phyloP scores from a whole-genome alignment of 2,329 filamentous ascomycete species.

The Plectosphaerella cucumerina region DNA sequence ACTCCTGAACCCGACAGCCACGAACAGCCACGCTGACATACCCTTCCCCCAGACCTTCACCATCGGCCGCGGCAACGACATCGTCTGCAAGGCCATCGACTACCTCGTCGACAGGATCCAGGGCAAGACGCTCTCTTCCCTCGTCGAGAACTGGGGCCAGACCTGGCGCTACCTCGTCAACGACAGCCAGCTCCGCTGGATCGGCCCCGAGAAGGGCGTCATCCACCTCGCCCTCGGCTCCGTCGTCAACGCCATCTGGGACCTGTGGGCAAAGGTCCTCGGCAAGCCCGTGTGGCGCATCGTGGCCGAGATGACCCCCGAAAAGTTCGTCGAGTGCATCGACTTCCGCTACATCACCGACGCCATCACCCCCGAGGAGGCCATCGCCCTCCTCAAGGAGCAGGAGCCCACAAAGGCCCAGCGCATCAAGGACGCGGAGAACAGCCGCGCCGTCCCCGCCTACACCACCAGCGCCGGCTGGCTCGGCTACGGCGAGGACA shows the following conservation, averaged over 20 bases:
- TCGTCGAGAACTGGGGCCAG: constrained; percentile 77
- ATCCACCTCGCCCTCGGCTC: constrained; percentile 88
- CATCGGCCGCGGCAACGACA: constrained; percentile 86
- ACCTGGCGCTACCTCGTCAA: constrained; percentile 91
- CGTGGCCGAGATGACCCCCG: constrained; percentile 83
- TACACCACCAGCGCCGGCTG: constrained; percentile 90
- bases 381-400: constrained; percentile 64
- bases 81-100: constrained; percentile 80
- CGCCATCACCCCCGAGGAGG: constrained; percentile 83
- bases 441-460: constrained; percentile 73
- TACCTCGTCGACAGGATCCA: constrained; percentile 73
- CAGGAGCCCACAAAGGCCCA: constrained; percentile 64
- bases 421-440: constrained; percentile 69
- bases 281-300: constrained; percentile 88
- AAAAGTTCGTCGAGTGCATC: constrained; percentile 82
- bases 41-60: constrained; percentile 59
- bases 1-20: not conserved
- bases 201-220: constrained; percentile 89
- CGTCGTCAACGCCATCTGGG: constrained; percentile 89
- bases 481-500: constrained; percentile 86
- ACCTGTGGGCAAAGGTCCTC: constrained; percentile 87
- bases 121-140: constrained; percentile 69
- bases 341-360: constrained; percentile 95
- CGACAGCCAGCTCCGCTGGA: constrained; percentile 89
- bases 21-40: not conserved